Evolutionary conservation across 805 yeast genomes (phyloP), one percentile per base, ranked within the genome.

Genomic region (Sugiyamaella smithiae): DNA sequence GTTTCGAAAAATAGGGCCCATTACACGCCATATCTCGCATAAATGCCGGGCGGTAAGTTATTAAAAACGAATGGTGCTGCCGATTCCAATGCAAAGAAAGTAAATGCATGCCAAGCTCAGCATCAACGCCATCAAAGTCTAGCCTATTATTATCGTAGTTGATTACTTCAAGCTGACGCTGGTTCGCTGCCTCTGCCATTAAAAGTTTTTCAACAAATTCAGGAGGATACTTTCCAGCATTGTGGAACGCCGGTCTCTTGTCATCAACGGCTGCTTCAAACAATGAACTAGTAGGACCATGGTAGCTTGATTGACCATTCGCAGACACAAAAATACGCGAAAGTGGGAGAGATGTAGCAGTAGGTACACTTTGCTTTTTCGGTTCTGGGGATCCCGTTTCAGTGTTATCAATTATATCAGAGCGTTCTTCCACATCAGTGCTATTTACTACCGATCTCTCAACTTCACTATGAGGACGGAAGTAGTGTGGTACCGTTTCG

Each of bases 1-100:
- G 22, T 22, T 42, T 42, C n/a, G 45, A 42, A 14, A 42, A 42
- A 42, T 42, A 42, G 37, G 45, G 45, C 8, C 45, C 45, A 8
- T 25, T 22, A 29, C 37, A 28, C 5, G 45, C 45, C 45, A 42
- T 42, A 23, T 42, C 45, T 6, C 45, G 36, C 45, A 42, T 42
- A 22, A 42, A 42, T 7, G 45, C 45, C 22, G 45, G 45, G n/a
- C 45, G 36, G 14, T 42, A 42, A 7, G 45, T 42, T 5, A 42
- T 42, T 5, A 42, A 22, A 28, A 42, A 42, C 14, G 45, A 42
- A 33, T 42, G 45, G 14, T 42, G 45, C 14, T 42, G 45, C 14
- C 45, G 35, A 19, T 42, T 42, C 45, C 45, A 42, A 29, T 42
- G 45, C 22, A 42, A 22, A 11, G 45, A 42, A 11, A 42, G 45